Evolutionary conservation across 257 asterid genomes (phyloP), one percentile per base, ranked within the genome.

Genomic region (Thymus mandschuricus): DNA sequence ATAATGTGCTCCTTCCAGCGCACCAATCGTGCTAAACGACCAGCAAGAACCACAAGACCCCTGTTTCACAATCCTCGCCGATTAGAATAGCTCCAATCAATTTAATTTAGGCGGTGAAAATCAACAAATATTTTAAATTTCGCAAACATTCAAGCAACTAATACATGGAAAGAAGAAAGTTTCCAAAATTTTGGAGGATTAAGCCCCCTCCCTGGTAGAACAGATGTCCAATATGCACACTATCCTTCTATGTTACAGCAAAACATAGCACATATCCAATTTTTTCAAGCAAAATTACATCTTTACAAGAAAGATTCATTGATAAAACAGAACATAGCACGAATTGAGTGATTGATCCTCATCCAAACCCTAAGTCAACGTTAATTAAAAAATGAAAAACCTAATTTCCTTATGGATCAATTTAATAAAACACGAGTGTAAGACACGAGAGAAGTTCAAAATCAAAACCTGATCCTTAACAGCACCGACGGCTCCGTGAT

Each of bases 41-140:
- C 98, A 93, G 84, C 98, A 93, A 5, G 98, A 94, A 5, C 98
- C 97, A 35, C 98, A 94, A 3, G 96, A 81, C 1, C 98, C 98
- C 98, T 94, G 75, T 58, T 33, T 31, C 54, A 65, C 70, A 46
- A 65, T 13, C 63, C 69, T 44, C 77, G 57, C 63, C 11, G 34
- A 67, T 43, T 40, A 72, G 11, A 10, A 54, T 15, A 51, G 57
- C 64, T 61, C 31, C 62, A 51, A 66, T 29, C 58, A 13, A 64
- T 21, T 41, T 3, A 4, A 52, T 21, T 64, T 15, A 3, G 21
- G 15, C 13, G 35, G 15, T 4, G 30, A 54, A 52, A 11, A 58
- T 58, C 44, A 33, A 2, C 21, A 33, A 4, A 58, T 33, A 58
- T 28, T 1, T 21, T 21, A 21, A 58, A 31, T 58, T 58, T 0